Base-by-base conservation (phyloP, 305 asterid species). In the Fraxinus latifolia region DNA sequence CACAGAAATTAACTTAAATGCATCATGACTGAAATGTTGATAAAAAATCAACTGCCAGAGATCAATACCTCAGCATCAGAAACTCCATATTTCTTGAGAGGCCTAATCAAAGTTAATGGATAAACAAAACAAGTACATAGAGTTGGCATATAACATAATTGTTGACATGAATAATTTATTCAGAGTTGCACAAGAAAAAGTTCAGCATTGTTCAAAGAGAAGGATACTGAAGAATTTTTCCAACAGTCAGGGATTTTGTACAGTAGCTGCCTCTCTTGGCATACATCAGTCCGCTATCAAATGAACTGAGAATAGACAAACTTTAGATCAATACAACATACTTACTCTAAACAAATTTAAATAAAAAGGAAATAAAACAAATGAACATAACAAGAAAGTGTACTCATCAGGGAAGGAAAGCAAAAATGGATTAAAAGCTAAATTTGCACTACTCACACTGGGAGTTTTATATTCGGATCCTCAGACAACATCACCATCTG, bases 141-240 rank as follows among this genome's bases (percentile, higher is more conserved):
- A 76, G 39, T 32, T 37, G 80, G 32, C 62, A 82, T 53, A 84
- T 42, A 55, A 4, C 84, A 77, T 76, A 74, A 67, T 53, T 67
- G 15, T 55, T 70, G 29, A 53, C 47, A 81, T 42, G 29, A 67
- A 67, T 25, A 68, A 8, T 68, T 68, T 68, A 29, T 25, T 29
- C 37, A 29, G 36, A 62, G 71, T 62, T 62, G 71, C 33, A 68
- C 7, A 29, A 31, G 37, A 68, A 12, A 14, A 8, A 7, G 32
- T 62, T 62, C 32, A 9, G 39, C 36, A 12, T 68, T 68, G 74
- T 29, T 14, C 39, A 68, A 68, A 68, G 73, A 80, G 73, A 70
- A 96, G 97, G 99, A 94, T 96, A 94, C 98, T 87, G 92, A 6
- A 96, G 87, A 82, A 88, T 83, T 87, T 83, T 87, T 88, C 85